phyloP scores from a whole-genome alignment of 257 asterid genomes.

The Apocynum venetum region DNA sequence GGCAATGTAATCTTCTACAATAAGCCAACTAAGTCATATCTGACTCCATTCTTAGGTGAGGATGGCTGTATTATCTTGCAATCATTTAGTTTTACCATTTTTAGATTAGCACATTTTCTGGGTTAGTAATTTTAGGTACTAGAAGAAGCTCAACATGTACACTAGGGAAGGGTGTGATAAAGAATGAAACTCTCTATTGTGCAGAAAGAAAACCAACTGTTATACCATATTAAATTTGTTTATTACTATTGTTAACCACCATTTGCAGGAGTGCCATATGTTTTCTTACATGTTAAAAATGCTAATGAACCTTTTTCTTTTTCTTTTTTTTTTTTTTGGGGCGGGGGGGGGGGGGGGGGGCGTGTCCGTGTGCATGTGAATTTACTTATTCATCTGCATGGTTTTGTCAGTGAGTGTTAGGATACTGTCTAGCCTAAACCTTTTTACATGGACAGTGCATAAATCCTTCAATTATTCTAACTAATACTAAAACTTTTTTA shows the following conservation, averaged over 20 bases:
- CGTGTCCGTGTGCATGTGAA: too few relatives aligned
- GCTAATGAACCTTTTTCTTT: too few relatives aligned
- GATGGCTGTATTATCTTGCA: background rate
- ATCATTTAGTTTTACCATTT: slow-evolving; percentile 2
- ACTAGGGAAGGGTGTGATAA: background rate
- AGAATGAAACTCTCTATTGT: background rate
- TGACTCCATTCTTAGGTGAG: slow-evolving; percentile 10
- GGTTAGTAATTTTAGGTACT: slow-evolving; percentile 10
- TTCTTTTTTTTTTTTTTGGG: too few relatives aligned
- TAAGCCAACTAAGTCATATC: background rate
- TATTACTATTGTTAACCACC: background rate
- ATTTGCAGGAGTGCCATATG: background rate
- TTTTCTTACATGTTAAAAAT: background rate
- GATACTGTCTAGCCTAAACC: too few relatives aligned
- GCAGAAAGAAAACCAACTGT: background rate
- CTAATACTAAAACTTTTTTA: too few relatives aligned
- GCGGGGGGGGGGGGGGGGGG: too few relatives aligned
- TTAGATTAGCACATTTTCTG: slow-evolving; percentile 5
- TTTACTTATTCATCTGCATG: too few relatives aligned
- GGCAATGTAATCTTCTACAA: background rate
- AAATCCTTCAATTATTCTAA: too few relatives aligned
- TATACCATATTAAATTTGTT: background rate
- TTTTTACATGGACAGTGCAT: too few relatives aligned
- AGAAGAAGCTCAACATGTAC: background rate
- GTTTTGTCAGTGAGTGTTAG: too few relatives aligned